Base-by-base conservation (phyloP, 441 rosid species). In the Bruguiera hainesii region DNA sequence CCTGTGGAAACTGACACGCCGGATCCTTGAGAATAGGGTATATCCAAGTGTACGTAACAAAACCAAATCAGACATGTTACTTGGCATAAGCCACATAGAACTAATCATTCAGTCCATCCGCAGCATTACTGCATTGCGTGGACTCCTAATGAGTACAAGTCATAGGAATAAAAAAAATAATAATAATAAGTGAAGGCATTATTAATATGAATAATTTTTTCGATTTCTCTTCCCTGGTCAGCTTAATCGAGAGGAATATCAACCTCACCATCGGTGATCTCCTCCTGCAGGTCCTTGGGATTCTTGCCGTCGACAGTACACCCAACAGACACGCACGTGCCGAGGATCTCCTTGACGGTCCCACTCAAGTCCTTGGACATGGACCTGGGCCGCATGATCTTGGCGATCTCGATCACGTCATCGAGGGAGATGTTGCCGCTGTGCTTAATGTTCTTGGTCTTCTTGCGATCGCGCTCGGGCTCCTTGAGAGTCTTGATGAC, bases 401-500 rank as follows among this genome's bases (percentile, higher is more conserved):
- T 55, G 0, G 58, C 58, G 16, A 55, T 55, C 58, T 55, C 58
- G 58, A 55, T 23, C 29, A 55, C 58, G 28, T 55, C 58, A 16
- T 55, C 58, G 16, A 55, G 58, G 0, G 58, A 55, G 28, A 55
- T 10, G 30, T 55, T 55, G 6, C 58, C 58, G 30, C 16, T 85
- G 64, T 89, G 96, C 75, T 85, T 89, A 56, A 89, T 89, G 74
- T 89, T 89, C 75, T 89, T 87, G 5, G 85, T 85, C 89, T 89
- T 89, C 81, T 87, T 89, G 50, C 96, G 71, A 63, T 89, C 96
- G 8, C 96, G 80, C 83, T 85, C 96, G 7, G 96, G 93, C 79
- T 89, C 96, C 65, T 87, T 87, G 61, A 85, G 71, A 8, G 91
- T 85, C 81, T 89, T 89, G 80, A 89, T 89, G n/a, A 89, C 93